Evolutionary conservation across 176 grass and related monocot genomes (phyloP).

Genomic region (Metroxylon sagu): DNA sequence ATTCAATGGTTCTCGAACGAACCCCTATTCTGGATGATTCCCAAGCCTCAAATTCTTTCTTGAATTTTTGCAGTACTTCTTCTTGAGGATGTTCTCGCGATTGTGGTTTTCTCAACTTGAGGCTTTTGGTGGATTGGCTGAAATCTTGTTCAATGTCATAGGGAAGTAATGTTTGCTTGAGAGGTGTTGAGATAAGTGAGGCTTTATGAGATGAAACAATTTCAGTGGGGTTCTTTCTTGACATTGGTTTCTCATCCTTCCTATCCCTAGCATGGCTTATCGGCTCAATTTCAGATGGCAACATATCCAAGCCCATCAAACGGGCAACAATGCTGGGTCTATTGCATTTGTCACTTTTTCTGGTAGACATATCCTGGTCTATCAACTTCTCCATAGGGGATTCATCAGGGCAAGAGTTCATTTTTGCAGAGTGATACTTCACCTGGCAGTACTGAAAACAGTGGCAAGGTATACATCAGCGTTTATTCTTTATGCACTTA

Average conservation of each 20-base stretch:
- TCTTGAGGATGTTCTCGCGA: conserved; percentile 89
- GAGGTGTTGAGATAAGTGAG: background rate
- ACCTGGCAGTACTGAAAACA: conserved; percentile 43
- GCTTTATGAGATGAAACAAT: conserved; percentile 9
- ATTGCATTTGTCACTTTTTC: conserved; percentile 34
- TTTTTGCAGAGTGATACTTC: conserved; percentile 40
- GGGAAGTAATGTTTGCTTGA: background rate
- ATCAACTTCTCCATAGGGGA: conserved; percentile 47
- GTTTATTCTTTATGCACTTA: background rate
- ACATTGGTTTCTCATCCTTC: conserved; percentile 14
- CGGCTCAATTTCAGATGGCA: conserved; percentile 34
- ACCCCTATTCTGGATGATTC: conserved; percentile 50
- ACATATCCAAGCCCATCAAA: conserved; percentile 89
- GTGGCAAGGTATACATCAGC: conserved; percentile 2
- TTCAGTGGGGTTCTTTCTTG: conserved; percentile 32
- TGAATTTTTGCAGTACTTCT: conserved; percentile 93
- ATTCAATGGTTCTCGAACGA: conserved; percentile 35
- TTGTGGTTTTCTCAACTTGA: conserved; percentile 33
- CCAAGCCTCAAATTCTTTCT: conserved; percentile 86
- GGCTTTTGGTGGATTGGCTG: background rate
- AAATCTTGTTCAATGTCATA: conserved; percentile 1
- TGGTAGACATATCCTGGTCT: conserved; percentile 42
- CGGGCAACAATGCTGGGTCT: conserved; percentile 74
- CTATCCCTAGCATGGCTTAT: conserved; percentile 11
- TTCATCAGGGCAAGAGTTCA: conserved; percentile 13